These are phyloP conservation scores for Fusarium buxicola DNA, from an alignment of 2,329 filamentous ascomycete genomes.

Conservation along the genomic window DNA sequence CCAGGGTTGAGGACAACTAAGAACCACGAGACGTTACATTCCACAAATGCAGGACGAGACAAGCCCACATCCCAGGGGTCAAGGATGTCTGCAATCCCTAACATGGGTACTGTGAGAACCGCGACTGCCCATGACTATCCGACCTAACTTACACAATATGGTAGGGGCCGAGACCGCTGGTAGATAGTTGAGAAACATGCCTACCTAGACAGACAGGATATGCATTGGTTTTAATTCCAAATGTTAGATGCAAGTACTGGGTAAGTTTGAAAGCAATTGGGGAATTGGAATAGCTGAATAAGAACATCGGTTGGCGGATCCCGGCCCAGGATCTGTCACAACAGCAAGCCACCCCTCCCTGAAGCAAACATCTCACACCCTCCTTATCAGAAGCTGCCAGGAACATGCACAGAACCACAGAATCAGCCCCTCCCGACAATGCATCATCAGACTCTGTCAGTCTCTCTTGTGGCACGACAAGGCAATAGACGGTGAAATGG, in stretches of 20 bases:
- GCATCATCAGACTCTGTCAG: background rate
- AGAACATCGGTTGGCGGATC: background rate
- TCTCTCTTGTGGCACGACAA: background rate
- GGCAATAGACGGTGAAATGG: constrained; percentile 1
- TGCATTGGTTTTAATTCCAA: too few species aligned
- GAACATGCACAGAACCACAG: background rate
- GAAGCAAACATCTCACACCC: constrained; percentile 5
- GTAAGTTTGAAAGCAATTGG: too few species aligned
- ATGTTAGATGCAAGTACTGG: too few species aligned
- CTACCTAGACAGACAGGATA: too few species aligned
- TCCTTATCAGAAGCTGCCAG: constrained; percentile 6
- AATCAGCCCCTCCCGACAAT: background rate
- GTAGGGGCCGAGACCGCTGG: background rate
- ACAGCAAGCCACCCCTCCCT: background rate
- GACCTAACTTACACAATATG: background rate
- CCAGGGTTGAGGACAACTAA: too few species aligned
- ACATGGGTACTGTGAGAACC: constrained; percentile 1
- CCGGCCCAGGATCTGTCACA: constrained; percentile 1
- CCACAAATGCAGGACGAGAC: too few species aligned
- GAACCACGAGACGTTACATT: too few species aligned
- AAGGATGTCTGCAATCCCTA: too few species aligned
- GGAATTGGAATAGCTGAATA: constrained; percentile 4
- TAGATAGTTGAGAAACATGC: background rate
- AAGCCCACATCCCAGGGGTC: too few species aligned
- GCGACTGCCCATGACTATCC: background rate